Base-by-base conservation (phyloP, 306 rosid species). In the Clitoria ternatea region DNA sequence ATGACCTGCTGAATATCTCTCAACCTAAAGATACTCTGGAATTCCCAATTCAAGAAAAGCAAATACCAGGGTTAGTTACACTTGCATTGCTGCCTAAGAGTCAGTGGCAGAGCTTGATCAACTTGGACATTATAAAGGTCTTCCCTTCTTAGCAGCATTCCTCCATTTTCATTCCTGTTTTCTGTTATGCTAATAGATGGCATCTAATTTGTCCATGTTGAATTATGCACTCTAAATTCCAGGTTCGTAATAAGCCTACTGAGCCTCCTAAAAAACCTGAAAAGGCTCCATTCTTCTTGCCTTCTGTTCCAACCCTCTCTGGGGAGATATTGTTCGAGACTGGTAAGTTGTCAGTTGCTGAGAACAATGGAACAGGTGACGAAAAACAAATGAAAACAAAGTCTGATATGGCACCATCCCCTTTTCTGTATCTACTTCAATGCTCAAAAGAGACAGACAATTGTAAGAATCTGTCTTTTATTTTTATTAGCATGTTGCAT, bases 231-330 rank as follows among this genome's bases (percentile, higher is more conserved):
- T 69, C 20, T n/a, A n/a, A n/a, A n/a, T n/a, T n/a, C n/a, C n/a
- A n/a, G n/a, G n/a, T n/a, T n/a, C n/a, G n/a, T n/a, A 92, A 92
- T 78, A 92, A 89, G 83, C 96, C 98, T 42, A 80, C 84, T 69
- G 98, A 92, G 65, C 96, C 92, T 37, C 98, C 95, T 12, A 92
- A 89, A 80, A 92, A 89, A 80, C 98, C 98, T 0, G 98, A 89
- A 74, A 87, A 83, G 83, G 96, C 92, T 76, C 96, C 98, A 29
- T 92, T 92, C 85, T 92, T 89, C 82, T 67, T 92, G 81, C 92
- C 98, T 65, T 83, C 96, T 4, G 79, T 87, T 78, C 96, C 96
- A 23, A 79, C 88, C 39, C 62, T 92, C 42, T 87, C 98, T 17
- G 96, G 98, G 37, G 96, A 89, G 74, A 89, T 92, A 76, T 63